Percentiles rank a stretch among this genome's conserved stretches.
Conservation (phyloP, 352 stramenopile species). For the Saprolegnia parasitica region DNA sequence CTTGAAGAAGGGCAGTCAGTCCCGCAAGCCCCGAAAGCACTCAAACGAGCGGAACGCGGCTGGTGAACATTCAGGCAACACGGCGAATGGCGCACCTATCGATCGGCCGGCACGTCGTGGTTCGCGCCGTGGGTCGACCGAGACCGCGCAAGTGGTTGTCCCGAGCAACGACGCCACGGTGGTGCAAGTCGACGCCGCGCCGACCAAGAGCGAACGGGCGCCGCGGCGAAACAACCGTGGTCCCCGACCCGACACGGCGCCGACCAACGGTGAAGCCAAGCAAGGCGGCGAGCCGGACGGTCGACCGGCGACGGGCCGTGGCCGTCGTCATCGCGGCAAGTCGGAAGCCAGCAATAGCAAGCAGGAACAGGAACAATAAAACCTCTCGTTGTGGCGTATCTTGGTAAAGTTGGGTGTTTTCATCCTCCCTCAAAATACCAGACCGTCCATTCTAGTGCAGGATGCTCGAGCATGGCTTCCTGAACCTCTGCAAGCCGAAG, state of each 20-base stretch:
- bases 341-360: too few species aligned
- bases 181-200: neutral
- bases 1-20: neutral
- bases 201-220: neutral
- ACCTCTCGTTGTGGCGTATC: neutral
- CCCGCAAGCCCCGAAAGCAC: neutral
- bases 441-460: neutral
- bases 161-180: neutral
- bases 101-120: too few species aligned
- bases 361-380: too few species aligned
- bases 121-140: too few species aligned
- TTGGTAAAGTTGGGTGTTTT: constrained; percentile 18
- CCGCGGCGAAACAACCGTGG: constrained; percentile 9
- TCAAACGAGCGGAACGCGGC: neutral
- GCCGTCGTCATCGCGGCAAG: neutral
- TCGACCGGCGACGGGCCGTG: constrained; percentile 1
- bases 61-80: neutral
- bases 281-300: neutral
- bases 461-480: constrained; percentile 44
- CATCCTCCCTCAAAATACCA: neutral
- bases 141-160: too few species aligned
- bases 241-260: neutral
- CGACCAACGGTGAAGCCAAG: neutral
- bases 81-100: neutral
- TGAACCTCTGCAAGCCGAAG: constrained; percentile 74